phyloP scores from a whole-genome alignment of 2,329 filamentous ascomycete species.

The Ophiostoma ulmi region DNA sequence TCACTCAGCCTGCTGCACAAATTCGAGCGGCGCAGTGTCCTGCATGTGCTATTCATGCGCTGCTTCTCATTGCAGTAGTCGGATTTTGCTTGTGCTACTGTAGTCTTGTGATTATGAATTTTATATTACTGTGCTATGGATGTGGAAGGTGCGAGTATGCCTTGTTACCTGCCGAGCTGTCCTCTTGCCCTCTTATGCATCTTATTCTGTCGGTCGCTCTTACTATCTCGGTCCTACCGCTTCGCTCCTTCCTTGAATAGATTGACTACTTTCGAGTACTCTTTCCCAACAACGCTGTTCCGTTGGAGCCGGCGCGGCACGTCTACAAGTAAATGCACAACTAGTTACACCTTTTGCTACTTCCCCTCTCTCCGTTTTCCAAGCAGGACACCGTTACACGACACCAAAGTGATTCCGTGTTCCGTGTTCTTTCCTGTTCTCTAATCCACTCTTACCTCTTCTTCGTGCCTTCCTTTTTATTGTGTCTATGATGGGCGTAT shows the following conservation, averaged over 20 bases:
- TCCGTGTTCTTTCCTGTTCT: neutral
- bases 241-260: neutral
- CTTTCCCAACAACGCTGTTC: neutral
- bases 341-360: neutral
- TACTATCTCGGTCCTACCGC: neutral
- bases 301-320: neutral
- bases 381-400: neutral
- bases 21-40: neutral
- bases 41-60: neutral
- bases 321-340: no score
- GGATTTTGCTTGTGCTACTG: neutral
- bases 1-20: constrained; percentile 4
- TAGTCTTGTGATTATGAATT: no score
- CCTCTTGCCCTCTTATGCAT: neutral
- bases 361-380: constrained; percentile 5
- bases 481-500: neutral
- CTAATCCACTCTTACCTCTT: neutral
- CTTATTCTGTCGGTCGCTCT: neutral
- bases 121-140: neutral
- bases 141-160: no score
- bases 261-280: neutral
- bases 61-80: neutral
- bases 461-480: neutral
- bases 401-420: neutral
- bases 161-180: neutral